Evolutionary conservation across 495 filamentous ascomycete species (phyloP).

Genomic region (Penicillium nucicola): DNA sequence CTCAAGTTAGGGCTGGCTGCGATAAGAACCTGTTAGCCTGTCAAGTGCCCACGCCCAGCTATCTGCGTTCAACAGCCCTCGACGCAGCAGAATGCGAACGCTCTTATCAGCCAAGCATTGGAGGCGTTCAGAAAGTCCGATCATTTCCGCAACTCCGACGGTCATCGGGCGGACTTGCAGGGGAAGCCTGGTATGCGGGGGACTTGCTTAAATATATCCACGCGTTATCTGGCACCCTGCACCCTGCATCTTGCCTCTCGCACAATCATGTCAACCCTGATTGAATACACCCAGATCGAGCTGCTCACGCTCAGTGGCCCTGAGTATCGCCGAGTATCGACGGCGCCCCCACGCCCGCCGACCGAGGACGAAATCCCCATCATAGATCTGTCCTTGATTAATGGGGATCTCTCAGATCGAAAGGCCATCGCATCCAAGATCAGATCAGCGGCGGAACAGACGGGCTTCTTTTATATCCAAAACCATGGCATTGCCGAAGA

Average conservation of each 20-base stretch:
- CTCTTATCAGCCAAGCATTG: background rate
- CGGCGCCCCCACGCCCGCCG: slow-evolving; percentile 26
- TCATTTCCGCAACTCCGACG: background rate
- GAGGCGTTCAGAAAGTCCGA: background rate
- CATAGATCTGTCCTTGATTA: slow-evolving; percentile 45
- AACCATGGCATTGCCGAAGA: slow-evolving; percentile 51
- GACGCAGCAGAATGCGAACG: too few species aligned
- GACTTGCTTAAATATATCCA: background rate
- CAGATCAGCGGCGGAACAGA: slow-evolving; percentile 42
- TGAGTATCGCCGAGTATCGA: slow-evolving; percentile 31
- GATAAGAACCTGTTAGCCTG: too few species aligned
- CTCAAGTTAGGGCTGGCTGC: too few species aligned
- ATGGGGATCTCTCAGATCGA: slow-evolving; percentile 33
- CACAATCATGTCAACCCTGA: background rate
- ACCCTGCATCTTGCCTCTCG: too few species aligned
- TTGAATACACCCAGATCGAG: slow-evolving; percentile 31
- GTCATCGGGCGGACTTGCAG: background rate
- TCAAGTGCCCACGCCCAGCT: too few species aligned
- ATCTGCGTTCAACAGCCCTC: too few species aligned
- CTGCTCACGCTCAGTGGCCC: slow-evolving; percentile 25
- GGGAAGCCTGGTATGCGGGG: background rate
- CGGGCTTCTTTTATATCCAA: slow-evolving; percentile 54
- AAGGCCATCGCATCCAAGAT: slow-evolving; percentile 39
- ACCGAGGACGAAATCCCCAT: slow-evolving; percentile 54
- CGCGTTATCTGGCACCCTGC: too few species aligned